These are phyloP conservation scores for Cylindrotheca fusiformis DNA, from an alignment of 108 stramenopile species.

Conservation along the genomic window DNA sequence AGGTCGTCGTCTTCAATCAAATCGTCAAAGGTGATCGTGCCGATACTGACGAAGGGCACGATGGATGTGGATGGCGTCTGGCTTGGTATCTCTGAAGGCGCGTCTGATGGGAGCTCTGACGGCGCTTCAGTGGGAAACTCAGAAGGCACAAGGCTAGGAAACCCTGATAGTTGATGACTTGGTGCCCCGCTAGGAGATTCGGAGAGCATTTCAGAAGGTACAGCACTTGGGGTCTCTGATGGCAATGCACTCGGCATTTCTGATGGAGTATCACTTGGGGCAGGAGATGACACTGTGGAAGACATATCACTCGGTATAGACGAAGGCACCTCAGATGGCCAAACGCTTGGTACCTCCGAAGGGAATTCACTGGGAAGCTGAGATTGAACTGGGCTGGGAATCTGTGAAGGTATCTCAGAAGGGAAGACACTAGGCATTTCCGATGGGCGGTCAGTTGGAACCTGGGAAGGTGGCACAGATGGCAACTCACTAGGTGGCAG, in stretches of 20 bases:
- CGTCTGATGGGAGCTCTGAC: no score
- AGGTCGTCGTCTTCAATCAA: no score
- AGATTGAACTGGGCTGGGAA: no score
- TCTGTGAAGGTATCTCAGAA: not conserved
- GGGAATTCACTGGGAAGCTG: not conserved
- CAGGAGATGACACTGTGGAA: not conserved
- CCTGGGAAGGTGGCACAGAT: not conserved
- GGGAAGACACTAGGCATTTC: not conserved
- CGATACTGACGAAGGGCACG: no score
- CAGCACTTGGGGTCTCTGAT: not conserved
- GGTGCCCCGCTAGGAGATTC: no score
- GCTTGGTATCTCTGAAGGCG: no score
- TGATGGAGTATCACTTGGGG: not conserved
- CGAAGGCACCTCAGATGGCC: not conserved
- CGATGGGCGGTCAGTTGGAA: not conserved
- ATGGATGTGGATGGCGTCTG: no score
- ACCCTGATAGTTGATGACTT: no score
- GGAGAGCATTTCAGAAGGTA: not conserved
- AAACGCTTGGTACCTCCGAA: no score
- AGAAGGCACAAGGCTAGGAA: no score
- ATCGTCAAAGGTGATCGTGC: no score
- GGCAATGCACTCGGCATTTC: not conserved
- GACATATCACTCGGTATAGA: not conserved
- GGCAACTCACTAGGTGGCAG: not conserved
- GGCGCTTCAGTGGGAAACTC: no score